Evolutionary conservation across 2,329 filamentous ascomycete species (phyloP).

Genomic region (Paraconiothyrium brasiliense): DNA sequence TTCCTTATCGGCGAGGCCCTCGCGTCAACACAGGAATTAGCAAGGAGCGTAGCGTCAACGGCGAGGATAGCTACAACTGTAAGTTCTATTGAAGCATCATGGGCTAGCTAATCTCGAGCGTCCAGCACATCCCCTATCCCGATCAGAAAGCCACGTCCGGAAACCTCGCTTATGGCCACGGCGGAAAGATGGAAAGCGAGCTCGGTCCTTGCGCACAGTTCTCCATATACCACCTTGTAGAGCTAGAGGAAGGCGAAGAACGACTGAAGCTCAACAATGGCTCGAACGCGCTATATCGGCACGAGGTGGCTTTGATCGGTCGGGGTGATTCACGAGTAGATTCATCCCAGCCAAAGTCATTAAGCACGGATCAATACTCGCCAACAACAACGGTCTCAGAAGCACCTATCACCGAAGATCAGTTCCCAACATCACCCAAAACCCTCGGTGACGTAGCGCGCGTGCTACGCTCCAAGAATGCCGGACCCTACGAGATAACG

Average conservation of each 20-base stretch:
- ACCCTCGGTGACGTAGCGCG: slow-evolving; percentile 29
- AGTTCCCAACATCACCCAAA: slow-evolving; percentile 11
- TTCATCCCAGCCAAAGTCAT: background rate
- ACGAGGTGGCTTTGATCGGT: slow-evolving; percentile 20
- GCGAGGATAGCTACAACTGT: slow-evolving; percentile 49
- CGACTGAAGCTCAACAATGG: slow-evolving; percentile 11
- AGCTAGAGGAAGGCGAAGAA: slow-evolving; percentile 43
- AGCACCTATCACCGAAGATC: background rate
- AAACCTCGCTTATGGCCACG: slow-evolving; percentile 60
- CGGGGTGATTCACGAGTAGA: background rate
- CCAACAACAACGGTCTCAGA: background rate
- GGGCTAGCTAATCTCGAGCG: slow-evolving; percentile 25
- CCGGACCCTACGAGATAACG: slow-evolving; percentile 63
- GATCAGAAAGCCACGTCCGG: slow-evolving; percentile 64
- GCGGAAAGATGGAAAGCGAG: slow-evolving; percentile 48
- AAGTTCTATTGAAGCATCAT: slow-evolving; percentile 4
- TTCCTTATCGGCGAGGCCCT: slow-evolving; percentile 60
- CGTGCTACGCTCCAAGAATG: slow-evolving; percentile 55
- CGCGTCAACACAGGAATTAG: slow-evolving; percentile 57
- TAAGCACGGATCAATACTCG: background rate
- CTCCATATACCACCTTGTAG: slow-evolving; percentile 59
- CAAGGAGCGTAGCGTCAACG: slow-evolving; percentile 54
- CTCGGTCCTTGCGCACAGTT: slow-evolving; percentile 51
- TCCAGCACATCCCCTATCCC: slow-evolving; percentile 58
- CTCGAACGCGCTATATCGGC: slow-evolving; percentile 23